A percentile compares a stretch with the other conserved stretches of the same genome.
Evolutionary conservation across 805 yeast species (phyloP).

Genomic region (Blastobotrys muscicola): DNA sequence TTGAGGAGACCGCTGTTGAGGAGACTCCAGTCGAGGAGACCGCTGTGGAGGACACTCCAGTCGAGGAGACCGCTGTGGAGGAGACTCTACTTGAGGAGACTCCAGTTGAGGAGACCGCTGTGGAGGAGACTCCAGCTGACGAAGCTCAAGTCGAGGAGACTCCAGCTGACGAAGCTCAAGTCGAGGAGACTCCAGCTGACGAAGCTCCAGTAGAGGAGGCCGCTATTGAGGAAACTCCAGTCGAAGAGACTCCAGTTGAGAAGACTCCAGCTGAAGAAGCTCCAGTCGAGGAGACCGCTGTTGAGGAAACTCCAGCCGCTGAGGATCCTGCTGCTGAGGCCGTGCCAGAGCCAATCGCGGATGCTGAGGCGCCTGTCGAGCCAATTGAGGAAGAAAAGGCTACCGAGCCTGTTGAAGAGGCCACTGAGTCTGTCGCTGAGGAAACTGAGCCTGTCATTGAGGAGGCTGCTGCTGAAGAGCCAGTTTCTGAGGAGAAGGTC

Average conservation of each 20-base stretch:
- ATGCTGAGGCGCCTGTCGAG: constrained; percentile 1
- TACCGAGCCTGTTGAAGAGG: constrained; percentile 1
- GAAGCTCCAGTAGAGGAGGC: neutral
- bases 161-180: neutral
- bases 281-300: constrained; percentile 1
- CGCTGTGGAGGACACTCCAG: neutral
- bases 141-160: neutral
- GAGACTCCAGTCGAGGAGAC: neutral
- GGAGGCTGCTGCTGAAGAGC: constrained; percentile 1
- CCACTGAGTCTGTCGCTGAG: neutral
- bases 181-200: neutral
- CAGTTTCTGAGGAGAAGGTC: neutral
- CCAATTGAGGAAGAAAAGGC: neutral
- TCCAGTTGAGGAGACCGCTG: neutral
- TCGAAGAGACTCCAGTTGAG: neutral
- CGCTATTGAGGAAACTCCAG: neutral
- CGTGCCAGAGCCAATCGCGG: neutral
- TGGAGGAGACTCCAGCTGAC: neutral
- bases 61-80: neutral
- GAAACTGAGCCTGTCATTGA: constrained; percentile 4
- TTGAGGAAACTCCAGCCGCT: constrained; percentile 1
- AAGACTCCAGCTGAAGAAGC: constrained; percentile 3
- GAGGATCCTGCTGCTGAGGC: constrained; percentile 1
- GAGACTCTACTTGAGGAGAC: neutral
- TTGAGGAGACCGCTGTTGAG: neutral